Conservation (phyloP, 164 flowering plant species). For the Berberis thunbergii region DNA sequence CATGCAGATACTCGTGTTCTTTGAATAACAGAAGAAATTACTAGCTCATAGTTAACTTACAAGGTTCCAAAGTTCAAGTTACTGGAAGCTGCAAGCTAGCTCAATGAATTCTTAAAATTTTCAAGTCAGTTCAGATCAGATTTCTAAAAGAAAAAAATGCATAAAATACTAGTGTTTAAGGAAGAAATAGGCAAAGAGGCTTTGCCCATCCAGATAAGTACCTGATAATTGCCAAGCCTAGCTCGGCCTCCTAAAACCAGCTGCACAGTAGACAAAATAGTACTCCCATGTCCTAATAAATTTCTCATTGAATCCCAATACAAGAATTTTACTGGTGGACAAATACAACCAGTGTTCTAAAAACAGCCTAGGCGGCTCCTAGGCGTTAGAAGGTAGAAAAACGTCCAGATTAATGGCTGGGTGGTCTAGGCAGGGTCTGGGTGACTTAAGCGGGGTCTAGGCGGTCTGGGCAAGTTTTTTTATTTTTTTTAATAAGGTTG, state of each 20-base stretch:
- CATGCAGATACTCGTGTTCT: too few relatives aligned
- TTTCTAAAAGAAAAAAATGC: background rate
- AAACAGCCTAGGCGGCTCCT: too few relatives aligned
- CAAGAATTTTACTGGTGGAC: slow-evolving; percentile 44
- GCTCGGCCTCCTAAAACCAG: slow-evolving; percentile 61
- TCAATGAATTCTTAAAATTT: background rate
- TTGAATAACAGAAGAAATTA: too few relatives aligned
- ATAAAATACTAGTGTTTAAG: background rate
- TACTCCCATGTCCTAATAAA: slow-evolving; percentile 94
- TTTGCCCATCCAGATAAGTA: slow-evolving; percentile 8
- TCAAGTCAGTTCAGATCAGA: background rate
- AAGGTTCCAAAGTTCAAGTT: background rate
- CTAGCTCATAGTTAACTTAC: background rate
- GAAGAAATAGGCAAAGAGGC: background rate
- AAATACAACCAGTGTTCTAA: background rate
- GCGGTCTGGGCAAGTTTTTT: too few relatives aligned
- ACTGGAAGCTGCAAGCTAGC: background rate
- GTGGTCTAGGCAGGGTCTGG: too few relatives aligned
- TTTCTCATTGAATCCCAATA: slow-evolving; percentile 69
- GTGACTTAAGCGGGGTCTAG: too few relatives aligned
- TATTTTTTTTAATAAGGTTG: too few relatives aligned
- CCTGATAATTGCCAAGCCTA: slow-evolving; percentile 86
- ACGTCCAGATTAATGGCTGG: too few relatives aligned
- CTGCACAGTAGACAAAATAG: slow-evolving; percentile 81
- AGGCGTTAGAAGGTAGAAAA: too few relatives aligned